phyloP scores from a whole-genome alignment of 345 rosid species.

The Eutrema yunnanense region DNA sequence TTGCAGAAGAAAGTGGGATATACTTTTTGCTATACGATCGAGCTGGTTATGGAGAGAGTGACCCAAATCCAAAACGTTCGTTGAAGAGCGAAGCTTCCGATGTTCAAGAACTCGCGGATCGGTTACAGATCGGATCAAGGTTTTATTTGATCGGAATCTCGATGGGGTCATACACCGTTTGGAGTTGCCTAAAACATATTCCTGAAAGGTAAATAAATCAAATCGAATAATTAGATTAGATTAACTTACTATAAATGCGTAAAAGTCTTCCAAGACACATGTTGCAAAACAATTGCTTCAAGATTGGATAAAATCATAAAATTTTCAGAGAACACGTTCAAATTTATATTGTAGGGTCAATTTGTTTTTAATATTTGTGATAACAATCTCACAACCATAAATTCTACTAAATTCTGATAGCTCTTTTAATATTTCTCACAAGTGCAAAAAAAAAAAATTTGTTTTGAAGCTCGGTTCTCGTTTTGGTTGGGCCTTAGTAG shows the following conservation, averaged over 20 bases:
- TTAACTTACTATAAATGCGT: background rate
- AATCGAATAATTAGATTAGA: background rate
- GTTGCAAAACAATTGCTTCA: background rate
- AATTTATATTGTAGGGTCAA: background rate
- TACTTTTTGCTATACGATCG: slow-evolving; percentile 65
- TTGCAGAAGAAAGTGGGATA: slow-evolving; percentile 61
- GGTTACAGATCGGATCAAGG: slow-evolving; percentile 51
- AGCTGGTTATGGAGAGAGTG: slow-evolving; percentile 92
- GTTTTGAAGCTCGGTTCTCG: background rate
- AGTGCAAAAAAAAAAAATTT: background rate
- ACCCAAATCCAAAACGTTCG: slow-evolving; percentile 58
- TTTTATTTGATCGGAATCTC: slow-evolving; percentile 82
- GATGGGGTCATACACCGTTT: slow-evolving; percentile 82
- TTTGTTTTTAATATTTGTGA: background rate
- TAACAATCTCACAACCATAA: background rate
- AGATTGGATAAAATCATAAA: background rate
- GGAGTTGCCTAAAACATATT: slow-evolving; percentile 84
- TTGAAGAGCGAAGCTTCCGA: slow-evolving; percentile 80
- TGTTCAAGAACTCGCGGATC: slow-evolving; percentile 75
- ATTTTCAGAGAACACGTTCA: slow-evolving; percentile 3
- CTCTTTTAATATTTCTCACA: background rate
- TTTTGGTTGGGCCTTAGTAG: background rate
- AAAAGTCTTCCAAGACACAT: background rate
- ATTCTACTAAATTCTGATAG: background rate
- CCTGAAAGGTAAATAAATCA: slow-evolving; percentile 59